Conservation (phyloP, 495 filamentous ascomycete genomes). For the Lindgomyces ingoldianus region DNA sequence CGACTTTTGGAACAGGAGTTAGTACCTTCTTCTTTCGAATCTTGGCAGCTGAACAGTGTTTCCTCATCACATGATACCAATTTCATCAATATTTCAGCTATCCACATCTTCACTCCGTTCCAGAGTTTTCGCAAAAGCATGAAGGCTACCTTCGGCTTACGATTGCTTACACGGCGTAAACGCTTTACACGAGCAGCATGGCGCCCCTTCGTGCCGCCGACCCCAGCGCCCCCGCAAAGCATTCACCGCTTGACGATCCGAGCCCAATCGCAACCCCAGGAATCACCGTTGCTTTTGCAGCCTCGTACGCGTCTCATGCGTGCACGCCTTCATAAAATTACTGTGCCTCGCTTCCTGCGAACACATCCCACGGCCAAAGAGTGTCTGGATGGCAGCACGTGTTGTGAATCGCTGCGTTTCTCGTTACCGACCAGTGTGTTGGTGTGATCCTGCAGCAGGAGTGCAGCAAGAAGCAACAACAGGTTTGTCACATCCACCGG, state of each 20-base stretch:
- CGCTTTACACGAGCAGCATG: too few relatives aligned
- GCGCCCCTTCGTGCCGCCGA: neutral
- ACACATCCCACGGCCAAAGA: conserved; percentile 23
- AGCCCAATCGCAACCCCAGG: neutral
- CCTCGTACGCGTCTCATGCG: neutral
- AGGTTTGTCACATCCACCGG: too few relatives aligned
- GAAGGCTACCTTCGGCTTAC: conserved; percentile 26
- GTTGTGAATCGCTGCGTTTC: neutral
- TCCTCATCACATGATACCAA: neutral
- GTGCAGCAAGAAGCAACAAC: too few relatives aligned
- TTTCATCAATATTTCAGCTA: neutral
- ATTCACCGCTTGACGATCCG: neutral
- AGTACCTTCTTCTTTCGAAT: neutral
- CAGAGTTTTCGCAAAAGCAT: neutral
- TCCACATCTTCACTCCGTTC: neutral
- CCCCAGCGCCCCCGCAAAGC: conserved; percentile 2
- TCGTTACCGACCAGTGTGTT: neutral
- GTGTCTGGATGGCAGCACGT: neutral
- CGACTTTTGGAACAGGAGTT: too few relatives aligned
- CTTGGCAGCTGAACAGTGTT: neutral
- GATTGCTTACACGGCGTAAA: neutral
- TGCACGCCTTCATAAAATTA: neutral
- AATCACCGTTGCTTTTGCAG: conserved; percentile 2
- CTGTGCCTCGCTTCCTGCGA: neutral
- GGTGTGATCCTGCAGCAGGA: neutral